These are phyloP conservation scores for Termitomyces sp. DNA, from an alignment of 768 basidiomycete species.

Conservation along the genomic window DNA sequence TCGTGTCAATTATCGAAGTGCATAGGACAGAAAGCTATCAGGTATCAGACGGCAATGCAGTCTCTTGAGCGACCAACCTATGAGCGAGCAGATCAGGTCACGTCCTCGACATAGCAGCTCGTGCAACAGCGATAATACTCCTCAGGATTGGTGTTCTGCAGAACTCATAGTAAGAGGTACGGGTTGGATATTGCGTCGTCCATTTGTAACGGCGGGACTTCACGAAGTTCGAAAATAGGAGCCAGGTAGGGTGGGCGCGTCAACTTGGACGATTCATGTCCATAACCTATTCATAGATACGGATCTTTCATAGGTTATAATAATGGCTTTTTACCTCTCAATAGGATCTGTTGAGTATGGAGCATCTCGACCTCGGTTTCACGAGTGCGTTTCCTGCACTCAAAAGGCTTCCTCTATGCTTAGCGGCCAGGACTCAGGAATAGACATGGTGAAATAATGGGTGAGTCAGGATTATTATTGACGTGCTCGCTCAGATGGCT, in stretches of 20 bases:
- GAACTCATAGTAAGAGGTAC: not conserved
- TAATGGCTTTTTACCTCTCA: too few relatives aligned
- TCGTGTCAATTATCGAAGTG: not conserved
- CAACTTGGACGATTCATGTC: not conserved
- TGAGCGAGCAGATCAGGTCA: too few relatives aligned
- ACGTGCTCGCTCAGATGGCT: not conserved
- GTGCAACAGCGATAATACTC: not conserved
- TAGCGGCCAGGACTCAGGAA: not conserved
- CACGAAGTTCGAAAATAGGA: not conserved
- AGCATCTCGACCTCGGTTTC: not conserved
- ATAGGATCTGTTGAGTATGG: not conserved
- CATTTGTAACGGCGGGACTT: not conserved
- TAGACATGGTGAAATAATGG: not conserved
- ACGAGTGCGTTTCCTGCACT: not conserved
- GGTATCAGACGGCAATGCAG: not conserved
- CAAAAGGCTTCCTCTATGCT: not conserved
- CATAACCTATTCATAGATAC: not conserved
- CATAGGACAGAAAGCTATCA: not conserved
- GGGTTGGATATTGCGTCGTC: not conserved
- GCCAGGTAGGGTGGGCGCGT: not conserved
- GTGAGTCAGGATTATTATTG: not conserved
- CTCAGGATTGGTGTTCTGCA: not conserved
- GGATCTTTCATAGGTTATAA: not conserved
- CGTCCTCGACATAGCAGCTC: not conserved
- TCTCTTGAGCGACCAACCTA: not conserved